A percentile compares a stretch with the other conserved stretches of the same genome.
phyloP scores from a whole-genome alignment of 192 early-diverging fungal genomes.

The Backusella westeae region DNA sequence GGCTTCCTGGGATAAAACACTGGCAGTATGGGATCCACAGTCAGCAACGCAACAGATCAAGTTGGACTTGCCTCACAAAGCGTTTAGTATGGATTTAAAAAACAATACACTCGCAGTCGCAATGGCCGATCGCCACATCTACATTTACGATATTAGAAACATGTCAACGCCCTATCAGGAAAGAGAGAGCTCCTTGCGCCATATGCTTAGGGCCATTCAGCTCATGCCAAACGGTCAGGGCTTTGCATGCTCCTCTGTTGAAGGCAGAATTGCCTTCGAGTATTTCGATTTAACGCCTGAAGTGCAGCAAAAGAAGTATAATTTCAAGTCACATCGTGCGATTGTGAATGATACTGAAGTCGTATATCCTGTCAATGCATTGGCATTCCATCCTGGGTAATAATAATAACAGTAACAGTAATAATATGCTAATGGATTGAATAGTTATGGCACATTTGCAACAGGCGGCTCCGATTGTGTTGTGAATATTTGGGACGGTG shows the following conservation, averaged over 20 bases:
- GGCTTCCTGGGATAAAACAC: slow-evolving; percentile 90
- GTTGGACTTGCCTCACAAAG: slow-evolving; percentile 68
- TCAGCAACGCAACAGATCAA: slow-evolving; percentile 25
- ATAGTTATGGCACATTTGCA: slow-evolving; percentile 88
- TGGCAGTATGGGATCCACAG: slow-evolving; percentile 78
- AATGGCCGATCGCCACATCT: slow-evolving; percentile 72
- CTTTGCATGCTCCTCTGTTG: slow-evolving; percentile 88
- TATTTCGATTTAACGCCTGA: slow-evolving; percentile 75
- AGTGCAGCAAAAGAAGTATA: slow-evolving; percentile 80
- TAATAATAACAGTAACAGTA: no score
- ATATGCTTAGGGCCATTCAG: slow-evolving; percentile 80
- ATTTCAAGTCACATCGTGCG: slow-evolving; percentile 96
- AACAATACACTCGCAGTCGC: slow-evolving; percentile 79
- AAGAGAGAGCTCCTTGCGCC: slow-evolving; percentile 82
- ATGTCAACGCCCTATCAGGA: slow-evolving; percentile 69
- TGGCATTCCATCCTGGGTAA: slow-evolving; percentile 89
- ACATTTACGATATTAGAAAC: slow-evolving; percentile 85
- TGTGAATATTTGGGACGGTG: slow-evolving; percentile 91
- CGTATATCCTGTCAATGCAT: slow-evolving; percentile 91
- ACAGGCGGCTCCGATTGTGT: slow-evolving; percentile 93
- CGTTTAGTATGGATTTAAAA: slow-evolving; percentile 80
- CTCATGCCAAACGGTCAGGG: slow-evolving; percentile 86
- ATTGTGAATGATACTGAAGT: slow-evolving; percentile 71
- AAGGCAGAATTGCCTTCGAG: slow-evolving; percentile 93
- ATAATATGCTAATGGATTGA: no score